Evolutionary conservation across 306 rosid species (phyloP).

Genomic region (Mimosa pudica): DNA sequence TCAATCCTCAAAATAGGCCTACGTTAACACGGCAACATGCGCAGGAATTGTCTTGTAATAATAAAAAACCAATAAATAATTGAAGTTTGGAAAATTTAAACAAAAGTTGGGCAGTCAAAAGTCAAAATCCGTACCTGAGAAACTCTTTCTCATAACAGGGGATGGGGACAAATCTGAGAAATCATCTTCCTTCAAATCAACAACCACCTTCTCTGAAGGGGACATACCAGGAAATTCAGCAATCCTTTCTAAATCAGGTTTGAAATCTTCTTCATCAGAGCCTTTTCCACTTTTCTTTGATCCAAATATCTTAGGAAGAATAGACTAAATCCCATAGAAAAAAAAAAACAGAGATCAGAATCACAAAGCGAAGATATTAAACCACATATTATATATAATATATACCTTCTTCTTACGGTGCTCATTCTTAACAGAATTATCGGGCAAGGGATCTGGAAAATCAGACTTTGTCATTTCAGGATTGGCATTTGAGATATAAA

Average conservation of each 20-base stretch:
- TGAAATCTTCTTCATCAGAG: conserved; percentile 54
- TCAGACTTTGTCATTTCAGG: conserved; percentile 53
- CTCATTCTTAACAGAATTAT: conserved; percentile 50
- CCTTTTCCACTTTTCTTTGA: conserved; percentile 57
- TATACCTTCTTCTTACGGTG: conserved; percentile 67
- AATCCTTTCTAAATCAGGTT: conserved; percentile 47
- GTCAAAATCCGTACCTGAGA: conserved; percentile 50
- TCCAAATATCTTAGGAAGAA: conserved; percentile 77
- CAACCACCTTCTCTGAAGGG: conserved; percentile 50
- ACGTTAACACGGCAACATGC: not conserved
- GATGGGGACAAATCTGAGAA: conserved; percentile 45
- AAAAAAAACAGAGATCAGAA: not conserved
- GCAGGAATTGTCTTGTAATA: not conserved
- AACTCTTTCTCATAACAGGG: conserved; percentile 52
- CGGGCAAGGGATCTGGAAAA: conserved; percentile 26
- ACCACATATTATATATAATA: not conserved
- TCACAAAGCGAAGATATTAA: not conserved
- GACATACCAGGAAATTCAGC: conserved; percentile 44
- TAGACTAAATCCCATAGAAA: conserved; percentile 45
- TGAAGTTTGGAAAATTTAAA: not conserved
- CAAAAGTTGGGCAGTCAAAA: not conserved
- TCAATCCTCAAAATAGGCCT: too few species aligned
- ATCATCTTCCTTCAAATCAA: conserved; percentile 51
- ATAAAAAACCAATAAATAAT: not conserved
- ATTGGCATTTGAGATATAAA: conserved; percentile 35